Conservation (phyloP, 2,329 filamentous ascomycete genomes). For the Tolypocladium amazonense region DNA sequence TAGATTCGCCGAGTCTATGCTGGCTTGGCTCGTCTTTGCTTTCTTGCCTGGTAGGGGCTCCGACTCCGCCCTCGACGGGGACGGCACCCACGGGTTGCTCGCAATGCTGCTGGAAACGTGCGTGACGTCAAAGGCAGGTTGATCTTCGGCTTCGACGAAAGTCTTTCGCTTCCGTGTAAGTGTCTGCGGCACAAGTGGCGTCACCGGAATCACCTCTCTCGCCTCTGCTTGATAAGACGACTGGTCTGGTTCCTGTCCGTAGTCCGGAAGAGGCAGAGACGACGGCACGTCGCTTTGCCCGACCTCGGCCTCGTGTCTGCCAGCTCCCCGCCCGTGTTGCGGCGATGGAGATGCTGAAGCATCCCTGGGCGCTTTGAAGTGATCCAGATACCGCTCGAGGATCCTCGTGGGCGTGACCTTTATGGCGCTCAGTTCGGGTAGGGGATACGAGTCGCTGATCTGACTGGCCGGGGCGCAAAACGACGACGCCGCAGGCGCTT, state of each 20-base stretch:
- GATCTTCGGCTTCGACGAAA: not conserved
- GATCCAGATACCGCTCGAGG: conserved; percentile 36
- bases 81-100: conserved; percentile 7
- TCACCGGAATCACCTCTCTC: conserved; percentile 14
- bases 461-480: conserved; percentile 37
- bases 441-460: conserved; percentile 43
- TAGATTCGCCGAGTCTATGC: conserved; percentile 6
- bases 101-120: conserved; percentile 21
- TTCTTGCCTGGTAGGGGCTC: conserved; percentile 19
- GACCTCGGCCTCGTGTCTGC: no score
- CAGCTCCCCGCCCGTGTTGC: not conserved
- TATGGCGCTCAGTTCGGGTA: conserved; percentile 18
- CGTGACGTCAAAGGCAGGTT: conserved; percentile 13
- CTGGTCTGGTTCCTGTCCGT: not conserved
- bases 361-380: conserved; percentile 12
- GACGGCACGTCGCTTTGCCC: conserved; percentile 11
- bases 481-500: conserved; percentile 17
- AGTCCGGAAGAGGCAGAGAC: conserved; percentile 11
- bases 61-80: conserved; percentile 16
- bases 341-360: conserved; percentile 12
- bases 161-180: not conserved
- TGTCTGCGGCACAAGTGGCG: conserved; percentile 4
- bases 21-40: conserved; percentile 7
- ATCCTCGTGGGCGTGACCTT: conserved; percentile 36
- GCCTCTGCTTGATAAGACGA: conserved; percentile 1